phyloP scores from a whole-genome alignment of 140 eudicot species.

The Senecio squalidus region DNA sequence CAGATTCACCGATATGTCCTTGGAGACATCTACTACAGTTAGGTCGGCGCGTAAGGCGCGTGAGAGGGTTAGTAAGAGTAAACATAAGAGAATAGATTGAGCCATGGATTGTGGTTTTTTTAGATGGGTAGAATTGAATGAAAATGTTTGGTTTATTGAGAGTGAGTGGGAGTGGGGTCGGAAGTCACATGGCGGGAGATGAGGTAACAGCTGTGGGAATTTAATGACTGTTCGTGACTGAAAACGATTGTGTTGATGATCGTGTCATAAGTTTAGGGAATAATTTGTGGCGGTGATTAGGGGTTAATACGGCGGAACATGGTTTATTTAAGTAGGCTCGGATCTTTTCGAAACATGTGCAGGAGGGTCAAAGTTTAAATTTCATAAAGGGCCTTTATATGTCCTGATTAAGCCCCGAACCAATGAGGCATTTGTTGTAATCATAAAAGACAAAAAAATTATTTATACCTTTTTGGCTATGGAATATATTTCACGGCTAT shows the following conservation, averaged over 20 bases:
- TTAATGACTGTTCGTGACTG: slow-evolving; percentile 20
- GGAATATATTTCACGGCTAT: too few species aligned
- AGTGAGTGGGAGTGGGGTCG: slow-evolving; percentile 2
- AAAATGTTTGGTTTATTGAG: background rate
- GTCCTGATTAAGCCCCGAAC: too few species aligned
- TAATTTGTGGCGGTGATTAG: slow-evolving; percentile 6
- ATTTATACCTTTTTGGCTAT: too few species aligned
- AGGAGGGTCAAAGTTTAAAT: too few species aligned
- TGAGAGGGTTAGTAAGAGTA: slow-evolving; percentile 12
- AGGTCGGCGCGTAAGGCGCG: slow-evolving; percentile 22
- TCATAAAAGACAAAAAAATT: background rate
- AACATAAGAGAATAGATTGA: background rate
- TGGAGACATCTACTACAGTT: background rate
- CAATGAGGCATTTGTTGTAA: background rate
- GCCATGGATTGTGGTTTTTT: slow-evolving; percentile 13
- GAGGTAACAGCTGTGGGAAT: slow-evolving; percentile 24
- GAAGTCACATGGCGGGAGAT: slow-evolving; percentile 36
- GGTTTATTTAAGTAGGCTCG: too few species aligned
- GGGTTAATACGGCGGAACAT: slow-evolving; percentile 14
- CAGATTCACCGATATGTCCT: slow-evolving; percentile 7
- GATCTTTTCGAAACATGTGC: too few species aligned
- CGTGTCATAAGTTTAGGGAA: background rate
- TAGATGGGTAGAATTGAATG: background rate
- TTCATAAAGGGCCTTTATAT: too few species aligned
- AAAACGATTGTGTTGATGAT: slow-evolving; percentile 19